These are phyloP conservation scores for Gorgonomyces haynaldii DNA, from an alignment of 192 early-diverging fungal genomes.

Conservation along the genomic window DNA sequence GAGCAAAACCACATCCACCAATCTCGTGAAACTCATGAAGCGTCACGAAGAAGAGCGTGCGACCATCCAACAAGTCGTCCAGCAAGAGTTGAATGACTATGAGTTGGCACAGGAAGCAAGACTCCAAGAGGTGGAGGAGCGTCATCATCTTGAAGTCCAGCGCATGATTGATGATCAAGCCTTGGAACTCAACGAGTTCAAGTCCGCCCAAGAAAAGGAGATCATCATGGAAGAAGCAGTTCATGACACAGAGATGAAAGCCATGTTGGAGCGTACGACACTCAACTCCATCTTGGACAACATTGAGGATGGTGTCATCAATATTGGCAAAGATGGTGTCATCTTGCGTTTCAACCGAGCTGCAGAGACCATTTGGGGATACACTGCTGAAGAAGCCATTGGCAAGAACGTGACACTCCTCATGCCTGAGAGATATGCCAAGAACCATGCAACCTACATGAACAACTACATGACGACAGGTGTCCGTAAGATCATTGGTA, in stretches of 20 bases:
- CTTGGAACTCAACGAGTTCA: conserved; percentile 6
- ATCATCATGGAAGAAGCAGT: conserved; percentile 27
- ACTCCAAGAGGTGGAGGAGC: conserved; percentile 10
- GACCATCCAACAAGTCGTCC: background rate
- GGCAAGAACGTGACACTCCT: conserved; percentile 25
- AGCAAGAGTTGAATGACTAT: conserved; percentile 4
- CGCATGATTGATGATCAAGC: conserved; percentile 12
- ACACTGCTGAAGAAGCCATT: conserved; percentile 15
- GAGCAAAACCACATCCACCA: background rate
- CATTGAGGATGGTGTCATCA: conserved; percentile 29
- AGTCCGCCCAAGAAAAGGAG: conserved; percentile 21
- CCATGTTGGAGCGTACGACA: conserved; percentile 20
- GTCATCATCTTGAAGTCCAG: conserved; percentile 5
- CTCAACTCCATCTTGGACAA: conserved; percentile 24
- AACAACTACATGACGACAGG: conserved; percentile 20
- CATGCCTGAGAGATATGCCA: conserved; percentile 13
- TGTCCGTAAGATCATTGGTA: conserved; percentile 10
- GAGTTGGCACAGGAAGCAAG: conserved; percentile 2
- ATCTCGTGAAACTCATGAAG: background rate
- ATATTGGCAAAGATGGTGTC: conserved; percentile 13
- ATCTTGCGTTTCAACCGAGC: conserved; percentile 23
- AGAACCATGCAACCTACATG: conserved; percentile 13
- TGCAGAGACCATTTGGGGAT: conserved; percentile 25
- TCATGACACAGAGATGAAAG: conserved; percentile 23
- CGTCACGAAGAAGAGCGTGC: background rate